A percentile compares a stretch with the other conserved stretches of the same genome.
phyloP scores from a whole-genome alignment of 2,329 filamentous ascomycete genomes.

The Lecanicillium sp. region DNA sequence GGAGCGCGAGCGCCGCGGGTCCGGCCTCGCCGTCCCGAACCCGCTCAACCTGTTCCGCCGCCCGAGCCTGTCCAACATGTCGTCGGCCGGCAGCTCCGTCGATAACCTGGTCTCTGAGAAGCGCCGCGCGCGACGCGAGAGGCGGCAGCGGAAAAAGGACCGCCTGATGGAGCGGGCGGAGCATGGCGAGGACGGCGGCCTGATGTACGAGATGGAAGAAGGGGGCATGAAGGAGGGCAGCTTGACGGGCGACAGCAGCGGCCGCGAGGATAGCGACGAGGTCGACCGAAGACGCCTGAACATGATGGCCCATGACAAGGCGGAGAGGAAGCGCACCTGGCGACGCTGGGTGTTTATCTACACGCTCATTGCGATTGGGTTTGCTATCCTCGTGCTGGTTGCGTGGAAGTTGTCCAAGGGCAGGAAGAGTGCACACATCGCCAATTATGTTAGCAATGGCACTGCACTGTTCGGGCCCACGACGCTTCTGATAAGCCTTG shows the following conservation, averaged over 20 bases:
- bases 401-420: slow-evolving; percentile 52
- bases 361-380: slow-evolving; percentile 41
- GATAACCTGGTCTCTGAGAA: slow-evolving; percentile 44
- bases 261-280: slow-evolving; percentile 53
- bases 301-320: slow-evolving; percentile 37
- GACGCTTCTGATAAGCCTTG: slow-evolving; percentile 86
- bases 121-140: slow-evolving; percentile 38
- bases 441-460: slow-evolving; percentile 59
- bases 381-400: slow-evolving; percentile 47
- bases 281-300: slow-evolving; percentile 46
- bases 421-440: slow-evolving; percentile 24
- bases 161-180: slow-evolving; percentile 44
- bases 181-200: slow-evolving; percentile 61
- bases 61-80: slow-evolving; percentile 25
- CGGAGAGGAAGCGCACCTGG: slow-evolving; percentile 43
- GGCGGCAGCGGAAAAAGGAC: slow-evolving; percentile 46
- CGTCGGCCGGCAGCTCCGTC: slow-evolving; percentile 33
- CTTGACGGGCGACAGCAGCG: slow-evolving; percentile 53
- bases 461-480: slow-evolving; percentile 85
- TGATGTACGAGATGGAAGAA: slow-evolving; percentile 90
- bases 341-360: slow-evolving; percentile 47
- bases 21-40: slow-evolving; percentile 42
- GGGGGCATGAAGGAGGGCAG: slow-evolving; percentile 63
- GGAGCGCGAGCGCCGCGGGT: slow-evolving; percentile 42
- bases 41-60: slow-evolving; percentile 37